Percentiles rank a stretch among this genome's conserved stretches.
Conservation (phyloP, 2,329 filamentous ascomycete genomes). For the Ascochyta rabiei region DNA sequence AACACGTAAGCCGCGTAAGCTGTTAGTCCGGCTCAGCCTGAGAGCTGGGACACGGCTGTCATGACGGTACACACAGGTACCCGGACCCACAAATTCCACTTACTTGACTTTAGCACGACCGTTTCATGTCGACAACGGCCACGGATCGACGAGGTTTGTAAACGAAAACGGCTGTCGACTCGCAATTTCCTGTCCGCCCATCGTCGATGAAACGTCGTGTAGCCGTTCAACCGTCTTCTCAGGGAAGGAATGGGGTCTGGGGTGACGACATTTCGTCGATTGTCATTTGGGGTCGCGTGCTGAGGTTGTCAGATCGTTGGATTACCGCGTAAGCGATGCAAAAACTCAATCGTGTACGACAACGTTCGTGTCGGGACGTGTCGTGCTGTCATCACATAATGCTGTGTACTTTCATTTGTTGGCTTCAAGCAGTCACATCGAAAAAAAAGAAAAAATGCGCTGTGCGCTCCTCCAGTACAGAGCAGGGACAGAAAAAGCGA, state of each 20-base stretch:
- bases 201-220: slow-evolving; percentile 8
- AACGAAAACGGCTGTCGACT: slow-evolving; percentile 6
- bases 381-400: background rate
- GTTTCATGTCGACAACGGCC: slow-evolving; percentile 18
- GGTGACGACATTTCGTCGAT: slow-evolving; percentile 16
- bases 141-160: slow-evolving; percentile 5
- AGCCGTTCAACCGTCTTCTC: background rate
- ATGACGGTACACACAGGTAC: slow-evolving; percentile 9
- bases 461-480: no score
- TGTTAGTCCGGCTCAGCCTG: background rate
- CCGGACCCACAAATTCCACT: slow-evolving; percentile 8
- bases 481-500: slow-evolving; percentile 1
- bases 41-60: slow-evolving; percentile 1
- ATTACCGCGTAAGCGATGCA: background rate
- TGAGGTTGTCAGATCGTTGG: background rate
- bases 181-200: slow-evolving; percentile 17
- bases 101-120: slow-evolving; percentile 10
- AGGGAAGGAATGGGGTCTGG: background rate
- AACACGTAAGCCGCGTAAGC: slow-evolving; percentile 12
- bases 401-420: no score
- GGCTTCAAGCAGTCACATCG: no score
- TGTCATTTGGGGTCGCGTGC: slow-evolving; percentile 12
- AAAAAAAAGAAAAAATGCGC: no score
- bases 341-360: background rate
- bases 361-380: background rate